Evolutionary conservation across 345 rosid species (phyloP).

Genomic region (Hibiscus tridactylites): DNA sequence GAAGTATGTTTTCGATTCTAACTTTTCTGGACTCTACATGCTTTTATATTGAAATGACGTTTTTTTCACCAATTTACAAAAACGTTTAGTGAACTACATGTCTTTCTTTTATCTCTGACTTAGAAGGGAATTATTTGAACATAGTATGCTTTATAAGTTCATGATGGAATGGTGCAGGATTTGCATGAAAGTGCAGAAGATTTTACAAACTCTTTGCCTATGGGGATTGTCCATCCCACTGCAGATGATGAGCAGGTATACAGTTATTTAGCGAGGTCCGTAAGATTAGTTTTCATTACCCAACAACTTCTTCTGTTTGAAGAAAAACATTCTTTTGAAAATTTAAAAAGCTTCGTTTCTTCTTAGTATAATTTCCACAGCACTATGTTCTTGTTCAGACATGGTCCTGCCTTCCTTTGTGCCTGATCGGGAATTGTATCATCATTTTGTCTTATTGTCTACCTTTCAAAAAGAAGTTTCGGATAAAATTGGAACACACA

Average conservation of each 20-base stretch:
- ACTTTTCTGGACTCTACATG: background rate
- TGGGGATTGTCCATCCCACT: constrained; percentile 37
- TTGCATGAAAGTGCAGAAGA: constrained; percentile 34
- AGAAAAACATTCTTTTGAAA: background rate
- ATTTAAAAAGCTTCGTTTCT: background rate
- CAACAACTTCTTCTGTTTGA: background rate
- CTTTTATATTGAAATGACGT: background rate
- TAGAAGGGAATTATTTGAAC: background rate
- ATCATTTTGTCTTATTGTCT: no score
- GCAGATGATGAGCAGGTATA: constrained; percentile 57
- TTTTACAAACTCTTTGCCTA: constrained; percentile 26
- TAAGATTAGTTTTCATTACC: background rate
- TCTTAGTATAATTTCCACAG: background rate
- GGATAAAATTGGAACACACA: no score
- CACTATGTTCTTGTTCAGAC: background rate
- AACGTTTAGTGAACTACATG: background rate
- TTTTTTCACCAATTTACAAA: background rate
- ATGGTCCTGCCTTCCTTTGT: background rate
- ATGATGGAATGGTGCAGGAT: constrained; percentile 25
- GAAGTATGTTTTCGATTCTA: constrained; percentile 26
- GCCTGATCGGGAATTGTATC: no score
- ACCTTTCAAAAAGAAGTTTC: no score
- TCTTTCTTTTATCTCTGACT: background rate
- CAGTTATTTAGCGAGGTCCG: background rate
- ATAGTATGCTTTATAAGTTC: background rate